Percentiles rank a stretch among this genome's conserved stretches.
Evolutionary conservation across 129 eudicot species (phyloP).

Genomic region (Lactuca saligna): DNA sequence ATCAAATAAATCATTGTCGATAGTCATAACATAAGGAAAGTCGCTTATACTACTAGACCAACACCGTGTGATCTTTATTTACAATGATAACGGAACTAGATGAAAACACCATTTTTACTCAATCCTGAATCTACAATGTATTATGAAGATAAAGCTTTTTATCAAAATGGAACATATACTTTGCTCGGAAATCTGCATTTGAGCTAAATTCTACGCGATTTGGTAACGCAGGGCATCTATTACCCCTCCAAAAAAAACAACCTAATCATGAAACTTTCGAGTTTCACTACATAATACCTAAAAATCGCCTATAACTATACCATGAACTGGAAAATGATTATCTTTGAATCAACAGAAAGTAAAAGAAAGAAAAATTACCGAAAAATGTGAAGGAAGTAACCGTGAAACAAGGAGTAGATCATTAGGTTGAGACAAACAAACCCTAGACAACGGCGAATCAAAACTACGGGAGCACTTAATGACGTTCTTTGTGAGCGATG

Average conservation of each 20-base stretch:
- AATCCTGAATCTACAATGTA: slow-evolving; percentile 3
- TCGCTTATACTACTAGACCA: not conserved
- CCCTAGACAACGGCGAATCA: slow-evolving; percentile 26
- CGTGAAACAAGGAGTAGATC: slow-evolving; percentile 17
- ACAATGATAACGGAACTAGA: too few relatives aligned
- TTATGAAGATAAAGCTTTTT: not conserved
- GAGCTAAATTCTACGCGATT: slow-evolving; percentile 8
- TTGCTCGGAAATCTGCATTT: not conserved
- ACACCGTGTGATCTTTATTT: not conserved
- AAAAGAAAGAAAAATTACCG: slow-evolving; percentile 15
- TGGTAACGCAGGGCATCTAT: not conserved
- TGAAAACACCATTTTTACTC: not conserved
- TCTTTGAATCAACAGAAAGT: not conserved
- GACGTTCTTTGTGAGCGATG: slow-evolving; percentile 26
- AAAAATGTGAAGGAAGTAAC: slow-evolving; percentile 4
- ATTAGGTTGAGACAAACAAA: slow-evolving; percentile 24
- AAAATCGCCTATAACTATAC: not conserved
- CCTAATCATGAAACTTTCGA: slow-evolving; percentile 6
- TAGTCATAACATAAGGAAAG: not conserved
- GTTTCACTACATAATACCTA: not conserved
- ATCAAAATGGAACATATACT: not conserved
- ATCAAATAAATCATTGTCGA: too few relatives aligned
- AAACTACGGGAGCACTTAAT: slow-evolving; percentile 13
- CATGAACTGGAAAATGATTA: not conserved
- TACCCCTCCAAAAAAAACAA: not conserved